phyloP scores from a whole-genome alignment of 768 basidiomycete species.

The Goffeauzyma gilvescens region DNA sequence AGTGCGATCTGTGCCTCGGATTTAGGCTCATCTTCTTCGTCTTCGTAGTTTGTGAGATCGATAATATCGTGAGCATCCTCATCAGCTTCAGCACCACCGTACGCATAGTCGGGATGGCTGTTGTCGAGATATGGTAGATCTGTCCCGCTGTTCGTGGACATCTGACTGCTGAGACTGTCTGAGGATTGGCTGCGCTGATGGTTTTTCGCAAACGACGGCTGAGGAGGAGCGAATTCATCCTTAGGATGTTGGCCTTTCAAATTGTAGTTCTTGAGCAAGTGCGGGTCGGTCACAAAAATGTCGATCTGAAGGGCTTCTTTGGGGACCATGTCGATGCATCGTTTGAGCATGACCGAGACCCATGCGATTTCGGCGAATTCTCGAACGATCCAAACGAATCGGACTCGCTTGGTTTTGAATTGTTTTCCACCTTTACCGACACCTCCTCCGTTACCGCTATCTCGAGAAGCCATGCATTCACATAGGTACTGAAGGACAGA shows the following conservation, averaged over 20 bases:
- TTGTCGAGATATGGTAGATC: conserved; percentile 14
- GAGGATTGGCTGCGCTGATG: conserved; percentile 14
- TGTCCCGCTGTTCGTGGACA: conserved; percentile 11
- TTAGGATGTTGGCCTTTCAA: no score
- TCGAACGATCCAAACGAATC: conserved; percentile 59
- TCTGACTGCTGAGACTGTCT: conserved; percentile 16
- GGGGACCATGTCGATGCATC: conserved; percentile 42
- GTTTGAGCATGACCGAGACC: conserved; percentile 50
- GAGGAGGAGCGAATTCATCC: conserved; percentile 20
- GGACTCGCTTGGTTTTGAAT: conserved; percentile 40
- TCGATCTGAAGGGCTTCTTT: conserved; percentile 42
- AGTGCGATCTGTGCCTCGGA: conserved; percentile 42
- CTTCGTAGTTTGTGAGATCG: conserved; percentile 60
- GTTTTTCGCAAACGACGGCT: conserved; percentile 22
- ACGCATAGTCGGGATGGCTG: conserved; percentile 3
- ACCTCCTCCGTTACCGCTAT: conserved; percentile 31
- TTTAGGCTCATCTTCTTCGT: conserved; percentile 43
- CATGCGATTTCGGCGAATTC: conserved; percentile 64
- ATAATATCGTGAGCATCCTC: conserved; percentile 30
- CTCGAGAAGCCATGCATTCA: conserved; percentile 41
- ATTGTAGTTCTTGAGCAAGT: no score
- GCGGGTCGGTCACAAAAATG: conserved; percentile 59
- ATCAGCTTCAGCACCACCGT: conserved; percentile 9
- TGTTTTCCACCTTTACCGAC: conserved; percentile 36
- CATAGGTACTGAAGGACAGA: conserved; percentile 49